Evolutionary conservation across 805 yeast genomes (phyloP).

Genomic region (Candida sanyiensis): DNA sequence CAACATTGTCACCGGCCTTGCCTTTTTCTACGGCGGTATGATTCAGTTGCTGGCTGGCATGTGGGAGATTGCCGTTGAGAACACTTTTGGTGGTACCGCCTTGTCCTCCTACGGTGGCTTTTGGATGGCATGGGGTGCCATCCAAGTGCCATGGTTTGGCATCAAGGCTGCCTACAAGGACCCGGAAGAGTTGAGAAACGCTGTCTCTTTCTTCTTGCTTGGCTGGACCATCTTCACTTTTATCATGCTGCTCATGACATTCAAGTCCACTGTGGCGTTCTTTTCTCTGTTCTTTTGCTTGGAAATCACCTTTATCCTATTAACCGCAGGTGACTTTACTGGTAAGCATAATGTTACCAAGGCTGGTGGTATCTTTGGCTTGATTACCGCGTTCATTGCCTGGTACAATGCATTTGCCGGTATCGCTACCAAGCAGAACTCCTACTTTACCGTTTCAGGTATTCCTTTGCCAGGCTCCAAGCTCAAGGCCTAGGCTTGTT

Average conservation of each 20-base stretch:
- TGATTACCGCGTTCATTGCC: slow-evolving; percentile 47
- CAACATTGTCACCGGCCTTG: slow-evolving; percentile 50
- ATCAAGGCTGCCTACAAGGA: slow-evolving; percentile 47
- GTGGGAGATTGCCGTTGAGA: slow-evolving; percentile 60
- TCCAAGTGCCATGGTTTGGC: slow-evolving; percentile 54
- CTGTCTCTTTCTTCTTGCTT: slow-evolving; percentile 52
- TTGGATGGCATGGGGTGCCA: slow-evolving; percentile 62
- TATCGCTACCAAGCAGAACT: slow-evolving; percentile 51
- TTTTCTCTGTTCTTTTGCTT: slow-evolving; percentile 50
- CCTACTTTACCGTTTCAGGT: slow-evolving; percentile 31
- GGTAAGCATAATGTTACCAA: slow-evolving; percentile 35
- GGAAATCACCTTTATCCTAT: slow-evolving; percentile 47
- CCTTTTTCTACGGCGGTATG: slow-evolving; percentile 59
- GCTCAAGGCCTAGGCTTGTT: not conserved
- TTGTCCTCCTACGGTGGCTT: slow-evolving; percentile 61
- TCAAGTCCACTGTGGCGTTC: slow-evolving; percentile 62
- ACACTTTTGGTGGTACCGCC: slow-evolving; percentile 65
- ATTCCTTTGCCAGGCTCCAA: slow-evolving; percentile 30
- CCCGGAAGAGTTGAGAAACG: slow-evolving; percentile 36
- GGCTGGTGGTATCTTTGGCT: slow-evolving; percentile 55
- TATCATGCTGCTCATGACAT: slow-evolving; percentile 46
- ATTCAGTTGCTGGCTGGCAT: slow-evolving; percentile 57
- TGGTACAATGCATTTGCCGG: slow-evolving; percentile 62
- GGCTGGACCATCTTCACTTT: slow-evolving; percentile 64
- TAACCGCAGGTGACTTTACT: slow-evolving; percentile 47